Percentiles rank a stretch among this genome's conserved stretches.
Evolutionary conservation across 208 protist species (phyloP).

Genomic region (Wallacemonas sp.): DNA sequence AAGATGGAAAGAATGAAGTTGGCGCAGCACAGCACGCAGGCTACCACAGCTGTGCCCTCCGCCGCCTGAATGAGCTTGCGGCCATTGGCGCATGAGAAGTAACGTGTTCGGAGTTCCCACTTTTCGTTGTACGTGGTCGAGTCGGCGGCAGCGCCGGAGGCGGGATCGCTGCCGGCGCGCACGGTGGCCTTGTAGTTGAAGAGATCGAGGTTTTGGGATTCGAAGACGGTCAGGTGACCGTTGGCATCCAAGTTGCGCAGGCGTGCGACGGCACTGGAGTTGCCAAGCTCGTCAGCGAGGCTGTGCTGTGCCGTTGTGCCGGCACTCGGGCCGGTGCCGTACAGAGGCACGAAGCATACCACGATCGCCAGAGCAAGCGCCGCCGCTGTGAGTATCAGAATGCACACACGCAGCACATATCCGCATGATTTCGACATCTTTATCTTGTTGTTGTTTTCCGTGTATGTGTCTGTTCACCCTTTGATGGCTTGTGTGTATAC

Average conservation of each 20-base stretch:
- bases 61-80: constrained; percentile 47
- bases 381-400: constrained; percentile 3
- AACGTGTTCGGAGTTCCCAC: constrained; percentile 11
- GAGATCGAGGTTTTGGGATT: background rate
- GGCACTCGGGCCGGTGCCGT: background rate
- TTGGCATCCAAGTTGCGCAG: background rate
- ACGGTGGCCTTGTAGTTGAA: constrained; percentile 12
- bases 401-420: constrained; percentile 8
- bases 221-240: background rate
- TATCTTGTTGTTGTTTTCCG: background rate
- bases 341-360: background rate
- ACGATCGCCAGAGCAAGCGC: constrained; percentile 9
- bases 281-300: background rate
- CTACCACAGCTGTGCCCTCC: constrained; percentile 42
- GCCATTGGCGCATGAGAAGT: constrained; percentile 46
- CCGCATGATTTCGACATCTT: background rate
- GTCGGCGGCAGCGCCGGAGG: too few relatives aligned
- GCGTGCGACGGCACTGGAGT: background rate
- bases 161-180: too few relatives aligned
- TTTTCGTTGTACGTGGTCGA: background rate
- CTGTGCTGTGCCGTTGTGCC: background rate
- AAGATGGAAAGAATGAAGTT: constrained; percentile 45
- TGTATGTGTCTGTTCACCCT: too few relatives aligned
- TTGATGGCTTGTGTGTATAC: too few relatives aligned
- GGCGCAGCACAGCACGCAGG: constrained; percentile 24